Evolutionary conservation across 225 moss, liverwort and hornwort species (phyloP), one percentile per base, ranked within the genome.

Genomic region (Pseudoscleropodium purum): DNA sequence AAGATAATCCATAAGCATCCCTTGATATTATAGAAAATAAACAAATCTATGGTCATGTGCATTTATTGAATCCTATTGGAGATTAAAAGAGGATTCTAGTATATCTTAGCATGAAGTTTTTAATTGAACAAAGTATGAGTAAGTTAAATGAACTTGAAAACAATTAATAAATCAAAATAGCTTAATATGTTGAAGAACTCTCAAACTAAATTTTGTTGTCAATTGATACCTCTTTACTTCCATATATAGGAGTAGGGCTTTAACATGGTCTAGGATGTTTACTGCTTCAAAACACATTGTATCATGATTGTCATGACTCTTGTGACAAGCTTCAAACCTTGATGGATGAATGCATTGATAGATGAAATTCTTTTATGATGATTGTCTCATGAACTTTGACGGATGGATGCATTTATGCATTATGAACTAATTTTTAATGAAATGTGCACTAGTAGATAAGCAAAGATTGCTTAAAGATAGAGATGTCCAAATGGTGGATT

Each of bases 11-110:
- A 39, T 41, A 72, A 26, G 15, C 2, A 3, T 41, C 9, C 8
- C 0, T 26, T 0, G 2, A 15, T 0, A 41, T 72, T 72, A 9
- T 72, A 1, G 0, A 70, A 15, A 41, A 41, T 24, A 3, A 72
- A 0, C 15, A 72, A 26, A 72, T 72, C 26, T 3, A 41, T 27
- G 15, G 3, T 8, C 7, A 26, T 26, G 9, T 3, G 0, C 9
- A 13, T 15, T 41, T 41, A 72, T 72, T 72, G 26, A 72, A 72
- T 41, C 7, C 39, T 70, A 39, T 25, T 14, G 25, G 14, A 20
- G 10, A 25, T 14, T 70, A 6, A n/a, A 39, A 69, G 69, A 70
- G 0, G 37, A 70, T 70, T 70, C 24, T 8, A 25, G 14, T 70
- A 25, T 25, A 70, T 41, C 9, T 26, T 26, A 41, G 11, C 4